phyloP scores from a whole-genome alignment of 2,329 filamentous ascomycete species.

The Sordariomycetes sp. region DNA sequence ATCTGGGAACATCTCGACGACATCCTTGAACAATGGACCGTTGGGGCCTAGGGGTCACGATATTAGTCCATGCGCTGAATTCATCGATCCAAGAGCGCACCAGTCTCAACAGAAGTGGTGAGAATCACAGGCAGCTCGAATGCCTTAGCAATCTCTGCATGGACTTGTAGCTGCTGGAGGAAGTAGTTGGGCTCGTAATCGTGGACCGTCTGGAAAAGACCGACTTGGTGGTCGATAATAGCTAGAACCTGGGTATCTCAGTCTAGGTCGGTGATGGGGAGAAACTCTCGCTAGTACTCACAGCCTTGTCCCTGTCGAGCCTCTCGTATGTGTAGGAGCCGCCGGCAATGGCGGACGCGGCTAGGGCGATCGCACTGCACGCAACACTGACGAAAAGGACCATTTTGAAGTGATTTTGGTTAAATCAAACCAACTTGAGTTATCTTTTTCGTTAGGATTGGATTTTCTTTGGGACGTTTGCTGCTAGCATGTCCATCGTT shows the following conservation, averaged over 20 bases:
- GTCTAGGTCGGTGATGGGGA: not conserved
- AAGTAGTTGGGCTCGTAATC: constrained; percentile 60
- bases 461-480: no score
- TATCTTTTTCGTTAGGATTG: no score
- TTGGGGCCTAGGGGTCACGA: constrained; percentile 46
- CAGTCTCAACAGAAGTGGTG: constrained; percentile 57
- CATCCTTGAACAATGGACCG: constrained; percentile 60
- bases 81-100: no score
- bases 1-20: constrained; percentile 56
- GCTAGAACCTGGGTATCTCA: constrained; percentile 18
- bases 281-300: constrained; percentile 5
- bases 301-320: constrained; percentile 21
- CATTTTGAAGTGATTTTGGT: no score
- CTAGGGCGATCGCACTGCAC: no score
- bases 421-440: no score
- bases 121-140: constrained; percentile 63
- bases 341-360: no score
- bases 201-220: constrained; percentile 35
- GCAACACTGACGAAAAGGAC: no score
- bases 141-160: constrained; percentile 54
- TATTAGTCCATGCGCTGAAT: constrained; percentile 1
- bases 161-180: constrained; percentile 58
- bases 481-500: no score
- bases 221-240: constrained; percentile 27
- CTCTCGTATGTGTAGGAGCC: constrained; percentile 22